Conservation (phyloP, 352 stramenopile species). For the Phytophthora chlamydospora region DNA sequence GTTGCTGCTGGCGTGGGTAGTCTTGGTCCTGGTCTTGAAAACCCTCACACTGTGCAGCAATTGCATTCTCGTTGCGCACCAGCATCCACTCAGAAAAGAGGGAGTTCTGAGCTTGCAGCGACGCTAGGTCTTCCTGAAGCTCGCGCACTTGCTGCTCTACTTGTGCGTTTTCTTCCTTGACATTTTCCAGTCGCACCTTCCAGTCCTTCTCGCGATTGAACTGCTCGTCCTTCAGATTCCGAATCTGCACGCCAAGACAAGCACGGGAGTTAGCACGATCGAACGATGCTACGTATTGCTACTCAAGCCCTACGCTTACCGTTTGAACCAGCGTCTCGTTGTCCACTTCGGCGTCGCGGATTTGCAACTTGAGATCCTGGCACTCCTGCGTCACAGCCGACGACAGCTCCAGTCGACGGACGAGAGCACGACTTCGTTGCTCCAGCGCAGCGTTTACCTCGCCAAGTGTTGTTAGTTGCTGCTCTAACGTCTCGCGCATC, state of each 20-base stretch:
- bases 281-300: not conserved
- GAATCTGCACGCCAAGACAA: conserved; percentile 49
- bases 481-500: conserved; percentile 61
- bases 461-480: conserved; percentile 73
- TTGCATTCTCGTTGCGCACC: conserved; percentile 64
- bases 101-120: conserved; percentile 66
- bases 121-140: conserved; percentile 62
- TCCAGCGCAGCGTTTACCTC: conserved; percentile 80
- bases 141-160: conserved; percentile 54
- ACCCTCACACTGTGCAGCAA: conserved; percentile 36
- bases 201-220: conserved; percentile 65
- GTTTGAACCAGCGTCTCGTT: conserved; percentile 75
- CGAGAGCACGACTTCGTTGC: conserved; percentile 68
- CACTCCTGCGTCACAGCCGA: conserved; percentile 52
- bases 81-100: conserved; percentile 85
- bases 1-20: conserved; percentile 3
- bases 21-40: conserved; percentile 13
- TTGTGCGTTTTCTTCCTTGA: conserved; percentile 51
- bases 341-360: conserved; percentile 68
- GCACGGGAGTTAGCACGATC: not conserved
- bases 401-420: conserved; percentile 66
- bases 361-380: conserved; percentile 68
- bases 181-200: conserved; percentile 61
- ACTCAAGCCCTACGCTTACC: conserved; percentile 22
- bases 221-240: conserved; percentile 72